Percentiles rank a stretch among this genome's conserved stretches.
Conservation (phyloP, 495 filamentous ascomycete species). For the Articulospora tetracladia region DNA sequence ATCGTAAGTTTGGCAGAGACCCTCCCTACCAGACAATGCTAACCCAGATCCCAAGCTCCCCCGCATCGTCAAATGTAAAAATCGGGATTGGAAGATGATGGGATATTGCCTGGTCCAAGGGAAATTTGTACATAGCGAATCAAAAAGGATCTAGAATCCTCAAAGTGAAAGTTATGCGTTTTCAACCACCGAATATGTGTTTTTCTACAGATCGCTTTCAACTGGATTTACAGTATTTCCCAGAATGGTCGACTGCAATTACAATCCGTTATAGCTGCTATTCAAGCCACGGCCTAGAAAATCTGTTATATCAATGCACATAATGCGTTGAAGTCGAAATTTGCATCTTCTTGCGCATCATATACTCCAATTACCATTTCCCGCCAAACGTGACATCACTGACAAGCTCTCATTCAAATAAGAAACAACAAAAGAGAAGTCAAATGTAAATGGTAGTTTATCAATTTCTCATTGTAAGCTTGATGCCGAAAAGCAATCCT, state of each 20-base stretch:
- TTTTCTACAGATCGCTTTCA: too few species aligned
- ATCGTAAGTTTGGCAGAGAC: conserved; percentile 57
- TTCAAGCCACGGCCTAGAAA: too few species aligned
- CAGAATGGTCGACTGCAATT: too few species aligned
- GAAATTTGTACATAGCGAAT: conserved; percentile 13
- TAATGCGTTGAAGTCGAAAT: too few species aligned
- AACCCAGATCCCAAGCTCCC: conserved; percentile 34
- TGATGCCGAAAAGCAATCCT: conserved; percentile 34
- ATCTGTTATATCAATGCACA: too few species aligned
- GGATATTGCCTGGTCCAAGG: too few species aligned
- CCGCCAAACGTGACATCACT: too few species aligned
- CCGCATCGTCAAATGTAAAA: conserved; percentile 29
- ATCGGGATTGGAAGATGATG: not conserved
- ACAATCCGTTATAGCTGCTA: too few species aligned
- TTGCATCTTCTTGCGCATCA: not conserved
- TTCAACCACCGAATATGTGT: too few species aligned
- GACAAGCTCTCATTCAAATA: not conserved
- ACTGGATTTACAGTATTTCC: too few species aligned
- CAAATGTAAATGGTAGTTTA: conserved; percentile 5
- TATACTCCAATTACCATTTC: not conserved
- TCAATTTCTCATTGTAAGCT: conserved; percentile 29
- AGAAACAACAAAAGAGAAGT: not conserved
- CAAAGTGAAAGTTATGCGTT: too few species aligned
- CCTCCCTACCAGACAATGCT: not conserved
- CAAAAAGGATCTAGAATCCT: not conserved